These are phyloP conservation scores for Globisporangium alternatum DNA, from an alignment of 352 stramenopile species.

Conservation along the genomic window DNA sequence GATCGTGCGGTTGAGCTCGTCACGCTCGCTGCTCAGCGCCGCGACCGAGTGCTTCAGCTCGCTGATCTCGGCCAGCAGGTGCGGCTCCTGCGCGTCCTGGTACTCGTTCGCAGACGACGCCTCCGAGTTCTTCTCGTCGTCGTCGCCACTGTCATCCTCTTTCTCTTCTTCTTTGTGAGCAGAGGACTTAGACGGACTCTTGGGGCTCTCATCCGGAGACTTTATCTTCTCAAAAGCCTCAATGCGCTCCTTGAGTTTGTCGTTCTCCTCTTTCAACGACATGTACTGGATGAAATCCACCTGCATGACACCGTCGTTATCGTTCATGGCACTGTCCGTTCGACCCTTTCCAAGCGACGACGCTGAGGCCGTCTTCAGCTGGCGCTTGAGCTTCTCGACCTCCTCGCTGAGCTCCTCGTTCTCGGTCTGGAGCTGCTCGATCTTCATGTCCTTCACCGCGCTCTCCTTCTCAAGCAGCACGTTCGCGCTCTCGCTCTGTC, in stretches of 20 bases:
- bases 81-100: conserved; percentile 50
- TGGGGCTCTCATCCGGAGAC: neutral
- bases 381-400: conserved; percentile 15
- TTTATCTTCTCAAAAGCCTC: conserved; percentile 24
- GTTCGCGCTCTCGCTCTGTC: conserved; percentile 51
- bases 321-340: conserved; percentile 11
- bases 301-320: conserved; percentile 38
- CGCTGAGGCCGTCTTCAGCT: conserved; percentile 1
- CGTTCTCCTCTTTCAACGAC: conserved; percentile 50
- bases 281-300: conserved; percentile 56
- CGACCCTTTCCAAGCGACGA: neutral
- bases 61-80: conserved; percentile 47
- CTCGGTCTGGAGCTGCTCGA: conserved; percentile 38
- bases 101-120: conserved; percentile 56
- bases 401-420: conserved; percentile 31
- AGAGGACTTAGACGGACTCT: neutral
- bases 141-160: conserved; percentile 16
- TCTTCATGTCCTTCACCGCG: conserved; percentile 42
- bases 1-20: conserved; percentile 10
- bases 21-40: conserved; percentile 19
- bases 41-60: conserved; percentile 40
- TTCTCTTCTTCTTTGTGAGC: conserved; percentile 17
- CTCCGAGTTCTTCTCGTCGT: conserved; percentile 37
- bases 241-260: conserved; percentile 43
- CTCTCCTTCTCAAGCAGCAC: conserved; percentile 51